Percentiles rank a stretch among this genome's conserved stretches.
These are phyloP conservation scores for Boletellus emodensis DNA, from an alignment of 768 basidiomycete species.

Conservation along the genomic window DNA sequence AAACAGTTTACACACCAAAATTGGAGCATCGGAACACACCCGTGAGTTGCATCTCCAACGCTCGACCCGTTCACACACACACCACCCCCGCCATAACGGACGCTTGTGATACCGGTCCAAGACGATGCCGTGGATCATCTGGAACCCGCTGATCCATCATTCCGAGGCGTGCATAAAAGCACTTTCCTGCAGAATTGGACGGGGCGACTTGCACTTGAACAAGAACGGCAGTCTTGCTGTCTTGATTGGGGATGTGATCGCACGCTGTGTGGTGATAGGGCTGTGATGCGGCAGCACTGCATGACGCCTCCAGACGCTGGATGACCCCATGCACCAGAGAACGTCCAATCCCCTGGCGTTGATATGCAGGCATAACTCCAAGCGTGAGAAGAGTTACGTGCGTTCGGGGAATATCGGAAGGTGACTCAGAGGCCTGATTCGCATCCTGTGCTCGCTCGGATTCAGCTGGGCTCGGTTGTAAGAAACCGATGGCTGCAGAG, in stretches of 20 bases:
- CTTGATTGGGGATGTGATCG: neutral
- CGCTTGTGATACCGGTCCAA: constrained; percentile 19
- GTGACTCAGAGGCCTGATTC: neutral
- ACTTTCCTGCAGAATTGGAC: constrained; percentile 22
- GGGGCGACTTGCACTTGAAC: constrained; percentile 28
- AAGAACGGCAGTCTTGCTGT: constrained; percentile 17
- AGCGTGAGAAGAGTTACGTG: constrained; percentile 29
- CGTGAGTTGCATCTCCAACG: neutral
- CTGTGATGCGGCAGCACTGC: neutral
- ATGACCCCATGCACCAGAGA: constrained; percentile 27
- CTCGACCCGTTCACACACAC: constrained; percentile 10
- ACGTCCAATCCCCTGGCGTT: constrained; percentile 28
- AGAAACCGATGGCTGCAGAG: constrained; percentile 20
- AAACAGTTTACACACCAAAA: no score
- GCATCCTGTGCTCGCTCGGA: neutral
- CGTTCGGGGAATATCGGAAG: constrained; percentile 9
- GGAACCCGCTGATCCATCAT: constrained; percentile 22
- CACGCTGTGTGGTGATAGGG: neutral
- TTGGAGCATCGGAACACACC: neutral
- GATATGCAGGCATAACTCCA: constrained; percentile 26
- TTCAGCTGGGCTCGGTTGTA: neutral
- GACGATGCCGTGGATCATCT: constrained; percentile 5
- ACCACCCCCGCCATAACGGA: constrained; percentile 27
- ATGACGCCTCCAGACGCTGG: constrained; percentile 21
- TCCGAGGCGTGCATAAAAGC: constrained; percentile 28